phyloP scores from a whole-genome alignment of 2,329 filamentous ascomycete species.

The Aspergillus chevalieri region DNA sequence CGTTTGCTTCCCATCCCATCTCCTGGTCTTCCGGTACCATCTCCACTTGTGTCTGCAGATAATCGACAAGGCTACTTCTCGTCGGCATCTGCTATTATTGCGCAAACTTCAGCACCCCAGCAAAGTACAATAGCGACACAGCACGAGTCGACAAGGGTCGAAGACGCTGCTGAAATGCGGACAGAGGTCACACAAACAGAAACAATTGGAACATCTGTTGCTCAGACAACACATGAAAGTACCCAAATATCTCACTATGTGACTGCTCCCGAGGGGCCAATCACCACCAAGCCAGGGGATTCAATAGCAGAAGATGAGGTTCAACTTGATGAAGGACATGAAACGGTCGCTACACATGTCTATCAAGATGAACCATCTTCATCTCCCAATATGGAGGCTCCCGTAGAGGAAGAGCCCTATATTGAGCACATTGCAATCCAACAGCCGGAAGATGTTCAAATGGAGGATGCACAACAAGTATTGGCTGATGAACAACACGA shows the following conservation, averaged over 20 bases:
- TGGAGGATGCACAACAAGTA: constrained; percentile 2
- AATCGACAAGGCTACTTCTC: constrained; percentile 28
- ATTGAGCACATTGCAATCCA: neutral
- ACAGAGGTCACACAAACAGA: constrained; percentile 1
- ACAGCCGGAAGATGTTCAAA: neutral
- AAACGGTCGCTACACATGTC: neutral
- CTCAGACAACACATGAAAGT: neutral
- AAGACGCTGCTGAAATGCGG: too few species aligned
- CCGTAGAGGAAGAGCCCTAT: neutral
- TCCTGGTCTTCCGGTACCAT: constrained; percentile 34
- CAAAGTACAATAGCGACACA: constrained; percentile 1
- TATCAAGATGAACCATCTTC: neutral
- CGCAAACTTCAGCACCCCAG: constrained; percentile 6
- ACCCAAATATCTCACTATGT: neutral
- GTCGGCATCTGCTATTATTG: constrained; percentile 6
- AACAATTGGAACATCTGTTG: neutral
- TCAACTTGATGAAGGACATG: neutral
- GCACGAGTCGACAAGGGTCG: neutral
- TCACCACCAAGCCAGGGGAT: neutral
- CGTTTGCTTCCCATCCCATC: constrained; percentile 35
- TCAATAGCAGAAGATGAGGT: too few species aligned
- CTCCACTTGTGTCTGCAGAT: constrained; percentile 27
- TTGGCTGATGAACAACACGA: neutral
- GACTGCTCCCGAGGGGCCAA: neutral
- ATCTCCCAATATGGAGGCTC: neutral